Conservation (phyloP, 1,284 basidiomycete species). For the Malassezia yamatoensis region DNA sequence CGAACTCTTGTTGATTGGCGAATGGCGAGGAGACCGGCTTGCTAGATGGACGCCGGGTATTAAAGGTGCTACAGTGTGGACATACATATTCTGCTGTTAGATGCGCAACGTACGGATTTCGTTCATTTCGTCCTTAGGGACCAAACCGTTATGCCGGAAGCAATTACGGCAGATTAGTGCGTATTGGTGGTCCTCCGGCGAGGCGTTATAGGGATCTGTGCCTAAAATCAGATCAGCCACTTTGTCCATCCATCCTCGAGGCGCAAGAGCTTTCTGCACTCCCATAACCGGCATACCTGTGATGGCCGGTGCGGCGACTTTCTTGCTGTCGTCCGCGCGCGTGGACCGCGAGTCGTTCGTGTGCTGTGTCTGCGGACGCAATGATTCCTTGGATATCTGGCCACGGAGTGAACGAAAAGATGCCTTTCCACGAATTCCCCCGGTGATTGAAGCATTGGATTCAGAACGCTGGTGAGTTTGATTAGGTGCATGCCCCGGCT, state of each 20-base stretch:
- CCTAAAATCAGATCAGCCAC: constrained; percentile 50
- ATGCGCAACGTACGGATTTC: constrained; percentile 65
- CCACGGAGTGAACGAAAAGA: constrained; percentile 3
- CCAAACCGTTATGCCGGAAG: constrained; percentile 85
- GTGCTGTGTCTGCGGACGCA: not conserved
- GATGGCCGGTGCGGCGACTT: constrained; percentile 9
- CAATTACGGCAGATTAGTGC: constrained; percentile 90
- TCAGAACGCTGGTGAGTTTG: not conserved
- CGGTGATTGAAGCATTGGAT: not conserved
- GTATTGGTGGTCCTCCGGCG: constrained; percentile 53
- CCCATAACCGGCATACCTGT: constrained; percentile 10
- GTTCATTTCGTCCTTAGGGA: constrained; percentile 77
- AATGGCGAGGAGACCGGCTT: constrained; percentile 42
- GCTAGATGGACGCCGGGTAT: constrained; percentile 50
- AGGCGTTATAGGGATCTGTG: constrained; percentile 45
- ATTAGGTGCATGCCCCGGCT: not conserved
- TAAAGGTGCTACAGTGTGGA: constrained; percentile 65
- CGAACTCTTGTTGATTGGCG: not conserved
- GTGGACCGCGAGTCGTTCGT: not conserved
- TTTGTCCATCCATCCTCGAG: constrained; percentile 47
- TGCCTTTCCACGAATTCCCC: not conserved
- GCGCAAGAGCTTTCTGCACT: constrained; percentile 1
- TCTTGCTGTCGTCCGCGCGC: not conserved
- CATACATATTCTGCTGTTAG: constrained; percentile 60
- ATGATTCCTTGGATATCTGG: not conserved